A percentile compares a stretch with the other conserved stretches of the same genome.
These are phyloP conservation scores for Cercospora brassicicola DNA, from an alignment of 2,329 filamentous ascomycete genomes.

Conservation along the genomic window DNA sequence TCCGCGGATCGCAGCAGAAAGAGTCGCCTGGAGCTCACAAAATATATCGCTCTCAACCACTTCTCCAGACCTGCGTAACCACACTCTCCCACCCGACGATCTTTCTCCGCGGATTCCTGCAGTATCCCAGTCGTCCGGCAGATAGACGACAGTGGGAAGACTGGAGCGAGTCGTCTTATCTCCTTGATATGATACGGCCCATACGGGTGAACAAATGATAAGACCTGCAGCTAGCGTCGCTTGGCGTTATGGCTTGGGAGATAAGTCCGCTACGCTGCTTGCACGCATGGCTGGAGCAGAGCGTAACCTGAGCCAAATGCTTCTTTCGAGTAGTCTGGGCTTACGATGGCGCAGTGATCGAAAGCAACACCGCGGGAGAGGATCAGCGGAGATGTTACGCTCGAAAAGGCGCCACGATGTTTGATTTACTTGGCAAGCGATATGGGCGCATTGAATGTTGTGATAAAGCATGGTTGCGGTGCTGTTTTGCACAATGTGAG, in stretches of 20 bases:
- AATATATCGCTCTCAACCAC: not conserved
- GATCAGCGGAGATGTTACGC: not conserved
- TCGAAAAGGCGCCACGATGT: not conserved
- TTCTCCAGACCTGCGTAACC: not conserved
- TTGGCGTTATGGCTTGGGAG: slow-evolving; percentile 14
- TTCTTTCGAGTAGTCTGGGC: slow-evolving; percentile 2
- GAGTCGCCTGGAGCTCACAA: not conserved
- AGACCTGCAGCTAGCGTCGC: slow-evolving; percentile 1
- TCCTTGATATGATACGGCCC: not conserved
- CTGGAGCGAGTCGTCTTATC: slow-evolving; percentile 3
- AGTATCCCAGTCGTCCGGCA: not conserved
- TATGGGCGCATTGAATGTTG: not conserved
- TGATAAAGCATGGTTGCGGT: not conserved
- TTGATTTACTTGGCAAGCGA: not conserved
- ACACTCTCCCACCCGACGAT: not conserved
- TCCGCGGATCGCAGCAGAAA: not conserved
- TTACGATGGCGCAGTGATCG: not conserved
- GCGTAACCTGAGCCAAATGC: not conserved
- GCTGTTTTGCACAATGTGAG: not conserved
- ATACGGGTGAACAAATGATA: slow-evolving; percentile 1
- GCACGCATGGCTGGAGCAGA: not conserved
- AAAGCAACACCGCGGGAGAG: not conserved
- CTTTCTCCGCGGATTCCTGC: not conserved
- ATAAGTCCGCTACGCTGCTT: slow-evolving; percentile 5
- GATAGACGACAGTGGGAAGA: not conserved